phyloP scores from a whole-genome alignment of 169 alveolate genomes.

The Cryptosporidium muris region DNA sequence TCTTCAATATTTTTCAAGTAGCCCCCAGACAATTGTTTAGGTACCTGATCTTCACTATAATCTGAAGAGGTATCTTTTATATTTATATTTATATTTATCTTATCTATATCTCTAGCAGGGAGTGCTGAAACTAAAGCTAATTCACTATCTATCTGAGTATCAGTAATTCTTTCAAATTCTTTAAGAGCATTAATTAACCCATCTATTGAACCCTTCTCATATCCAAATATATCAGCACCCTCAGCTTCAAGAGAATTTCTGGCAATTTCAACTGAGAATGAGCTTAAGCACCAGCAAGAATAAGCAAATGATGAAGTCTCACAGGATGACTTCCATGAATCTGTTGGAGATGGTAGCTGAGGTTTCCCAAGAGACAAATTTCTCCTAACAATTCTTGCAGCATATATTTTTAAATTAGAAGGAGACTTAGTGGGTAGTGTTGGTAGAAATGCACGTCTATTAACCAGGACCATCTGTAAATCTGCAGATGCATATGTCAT shows the following conservation, averaged over 20 bases:
- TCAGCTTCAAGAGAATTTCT: constrained; percentile 26
- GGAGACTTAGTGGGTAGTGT: constrained; percentile 26
- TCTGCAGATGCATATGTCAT: constrained; percentile 63
- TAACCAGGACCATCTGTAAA: constrained; percentile 37
- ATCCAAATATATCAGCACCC: constrained; percentile 16
- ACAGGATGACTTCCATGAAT: constrained; percentile 46
- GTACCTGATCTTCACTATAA: background rate
- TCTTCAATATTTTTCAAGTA: background rate
- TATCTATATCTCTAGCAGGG: background rate
- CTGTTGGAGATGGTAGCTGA: constrained; percentile 21
- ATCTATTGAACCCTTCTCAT: constrained; percentile 11
- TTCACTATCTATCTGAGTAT: background rate
- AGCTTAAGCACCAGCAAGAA: constrained; percentile 56
- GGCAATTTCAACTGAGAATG: constrained; percentile 15
- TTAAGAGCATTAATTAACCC: constrained; percentile 21
- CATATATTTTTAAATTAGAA: constrained; percentile 40
- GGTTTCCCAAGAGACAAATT: constrained; percentile 29
- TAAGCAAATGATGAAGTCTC: constrained; percentile 52
- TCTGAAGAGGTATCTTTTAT: constrained; percentile 3
- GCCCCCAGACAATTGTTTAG: background rate
- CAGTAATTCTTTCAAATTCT: constrained; percentile 43
- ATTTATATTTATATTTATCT: background rate
- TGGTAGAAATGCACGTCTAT: constrained; percentile 56
- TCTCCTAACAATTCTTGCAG: constrained; percentile 66
- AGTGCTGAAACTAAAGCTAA: no score